Evolutionary conservation across 2,329 filamentous ascomycete species (phyloP), one percentile per base, ranked within the genome.

Genomic region (Trichoderma gracile): DNA sequence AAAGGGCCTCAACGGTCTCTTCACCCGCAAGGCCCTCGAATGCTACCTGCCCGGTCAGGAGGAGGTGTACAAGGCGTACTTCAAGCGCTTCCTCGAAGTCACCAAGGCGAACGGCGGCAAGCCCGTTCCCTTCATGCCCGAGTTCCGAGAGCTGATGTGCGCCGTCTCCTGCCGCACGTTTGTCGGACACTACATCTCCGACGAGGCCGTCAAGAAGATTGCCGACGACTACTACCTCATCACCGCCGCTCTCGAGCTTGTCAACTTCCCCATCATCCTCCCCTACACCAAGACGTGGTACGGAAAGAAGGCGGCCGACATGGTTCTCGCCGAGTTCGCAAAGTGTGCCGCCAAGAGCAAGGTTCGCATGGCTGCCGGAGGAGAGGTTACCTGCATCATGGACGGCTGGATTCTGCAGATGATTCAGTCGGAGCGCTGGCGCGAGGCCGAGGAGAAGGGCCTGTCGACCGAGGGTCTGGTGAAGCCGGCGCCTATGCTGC

Each of bases 191-290:
- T 98, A 98, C 81, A 94, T 97, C 78, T 88, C 89, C 52, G 91
- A 97, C 66, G 90, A 92, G 75, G 87, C 90, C 55, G 89, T 98
- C 73, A 94, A 96, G 85, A 93, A 91, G 82, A 95, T 98, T 69
- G 90, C 94, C 67, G 90, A 97, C 78, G 93, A 98, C 79, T 99
- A 97, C 81, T 98, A 96, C 79, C 86, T 94, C 69, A 96, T 98
- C 75, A 98, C 95, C 15, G 94, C 91, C 65, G 95, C 95, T 23
- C 86, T 98, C 70, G 95, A 99, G 78, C 86, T 98, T 53, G 95
- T 99, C 82, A 98, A 98, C 82, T 97, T 98, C 82, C 94, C 95
- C 66, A 90, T 98, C 79, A 97, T 98, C 75, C 79, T 98, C 46
- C 94, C 94, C 45, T 98, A 86, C 82, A 97, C 93, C 75, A 94